phyloP scores from a whole-genome alignment of 192 early-diverging fungal species.

The Backusella mclennaniae region DNA sequence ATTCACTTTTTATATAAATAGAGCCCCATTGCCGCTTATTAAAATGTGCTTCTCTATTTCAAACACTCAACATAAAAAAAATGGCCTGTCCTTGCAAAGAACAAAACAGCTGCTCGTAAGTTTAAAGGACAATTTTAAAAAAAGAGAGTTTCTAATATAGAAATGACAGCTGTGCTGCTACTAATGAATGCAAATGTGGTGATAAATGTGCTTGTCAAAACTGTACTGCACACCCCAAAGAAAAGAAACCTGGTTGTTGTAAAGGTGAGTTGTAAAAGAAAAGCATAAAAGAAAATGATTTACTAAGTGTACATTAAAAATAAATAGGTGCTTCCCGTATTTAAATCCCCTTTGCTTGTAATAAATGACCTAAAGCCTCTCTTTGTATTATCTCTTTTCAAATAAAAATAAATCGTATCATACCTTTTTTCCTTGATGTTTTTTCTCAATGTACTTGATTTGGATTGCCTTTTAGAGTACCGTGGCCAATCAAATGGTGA shows the following conservation, averaged over 20 bases:
- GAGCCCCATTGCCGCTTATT: background rate
- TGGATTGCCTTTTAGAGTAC: background rate
- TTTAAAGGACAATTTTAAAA: background rate
- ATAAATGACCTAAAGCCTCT: background rate
- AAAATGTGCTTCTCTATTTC: background rate
- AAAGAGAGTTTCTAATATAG: background rate
- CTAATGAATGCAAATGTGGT: constrained; percentile 3
- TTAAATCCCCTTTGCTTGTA: background rate
- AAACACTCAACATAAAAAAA: background rate
- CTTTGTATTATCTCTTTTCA: background rate
- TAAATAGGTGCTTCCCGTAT: constrained; percentile 1
- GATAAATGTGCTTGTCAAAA: constrained; percentile 6
- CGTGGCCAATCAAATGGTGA: background rate
- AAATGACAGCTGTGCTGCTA: background rate
- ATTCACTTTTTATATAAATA: background rate
- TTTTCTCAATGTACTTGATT: background rate
- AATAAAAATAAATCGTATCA: background rate
- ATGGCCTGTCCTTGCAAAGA: constrained; percentile 8
- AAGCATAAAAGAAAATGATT: background rate
- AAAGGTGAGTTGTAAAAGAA: background rate
- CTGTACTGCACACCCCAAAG: background rate
- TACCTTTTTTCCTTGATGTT: background rate
- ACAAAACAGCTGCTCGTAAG: constrained; percentile 8
- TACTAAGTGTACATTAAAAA: background rate
- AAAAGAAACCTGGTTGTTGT: background rate